These are phyloP conservation scores for Clonostachys byssicola DNA, from an alignment of 2,329 filamentous ascomycete species.

Conservation along the genomic window DNA sequence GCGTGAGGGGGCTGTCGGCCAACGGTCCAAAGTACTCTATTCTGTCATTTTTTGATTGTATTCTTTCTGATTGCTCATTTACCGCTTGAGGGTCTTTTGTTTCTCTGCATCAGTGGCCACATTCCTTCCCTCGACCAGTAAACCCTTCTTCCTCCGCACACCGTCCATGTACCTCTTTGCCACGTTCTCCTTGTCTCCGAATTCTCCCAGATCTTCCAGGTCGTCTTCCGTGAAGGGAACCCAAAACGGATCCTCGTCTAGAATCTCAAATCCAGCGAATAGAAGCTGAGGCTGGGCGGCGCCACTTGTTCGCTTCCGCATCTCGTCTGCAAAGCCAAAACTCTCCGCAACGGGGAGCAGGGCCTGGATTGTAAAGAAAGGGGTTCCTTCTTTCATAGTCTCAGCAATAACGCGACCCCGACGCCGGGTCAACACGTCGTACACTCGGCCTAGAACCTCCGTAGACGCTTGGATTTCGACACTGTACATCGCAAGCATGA, in stretches of 20 bases:
- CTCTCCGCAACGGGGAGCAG: constrained; percentile 89
- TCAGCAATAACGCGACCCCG: constrained; percentile 87
- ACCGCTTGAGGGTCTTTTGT: constrained; percentile 68
- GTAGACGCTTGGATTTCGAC: constrained; percentile 97
- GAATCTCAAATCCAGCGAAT: constrained; percentile 86
- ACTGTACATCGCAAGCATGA: constrained; percentile 95
- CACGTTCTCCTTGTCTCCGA: constrained; percentile 91
- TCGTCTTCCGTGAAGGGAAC: constrained; percentile 95
- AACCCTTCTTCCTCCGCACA: constrained; percentile 80
- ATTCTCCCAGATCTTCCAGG: constrained; percentile 89
- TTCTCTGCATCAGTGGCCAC: constrained; percentile 89
- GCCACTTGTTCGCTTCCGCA: constrained; percentile 88
- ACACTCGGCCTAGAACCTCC: constrained; percentile 91
- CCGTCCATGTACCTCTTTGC: constrained; percentile 94
- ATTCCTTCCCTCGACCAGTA: constrained; percentile 75
- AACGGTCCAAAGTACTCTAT: too few relatives aligned
- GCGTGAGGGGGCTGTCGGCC: too few relatives aligned
- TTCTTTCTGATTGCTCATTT: constrained; percentile 4
- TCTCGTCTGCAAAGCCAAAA: constrained; percentile 95
- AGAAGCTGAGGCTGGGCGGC: constrained; percentile 89
- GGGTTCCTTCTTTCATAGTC: constrained; percentile 88
- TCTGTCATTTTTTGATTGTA: too few relatives aligned
- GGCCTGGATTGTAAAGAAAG: constrained; percentile 91
- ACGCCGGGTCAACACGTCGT: constrained; percentile 89
- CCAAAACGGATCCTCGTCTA: constrained; percentile 98